Evolutionary conservation across 164 flowering plant species (phyloP).

Genomic region (Vitis cinerea): DNA sequence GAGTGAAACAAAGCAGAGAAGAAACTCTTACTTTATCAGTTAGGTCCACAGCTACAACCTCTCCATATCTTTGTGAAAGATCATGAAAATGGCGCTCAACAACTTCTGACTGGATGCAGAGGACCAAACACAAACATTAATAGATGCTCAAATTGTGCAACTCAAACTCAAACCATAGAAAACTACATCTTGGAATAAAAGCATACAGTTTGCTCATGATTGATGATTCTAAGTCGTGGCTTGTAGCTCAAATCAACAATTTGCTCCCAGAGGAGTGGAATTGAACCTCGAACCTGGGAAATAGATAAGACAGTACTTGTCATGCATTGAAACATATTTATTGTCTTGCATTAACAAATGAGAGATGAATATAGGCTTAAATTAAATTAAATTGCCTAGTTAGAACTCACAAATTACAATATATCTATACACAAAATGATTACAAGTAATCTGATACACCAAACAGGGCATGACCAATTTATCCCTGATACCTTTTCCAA

Average conservation of each 20-base stretch:
- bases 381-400: too few species aligned
- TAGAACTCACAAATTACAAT: too few species aligned
- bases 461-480: too few species aligned
- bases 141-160: background rate
- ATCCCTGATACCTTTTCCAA: too few species aligned
- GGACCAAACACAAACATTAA: background rate
- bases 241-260: conserved; percentile 98
- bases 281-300: conserved; percentile 89
- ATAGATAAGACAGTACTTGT: background rate
- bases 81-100: conserved; percentile 90
- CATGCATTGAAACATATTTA: background rate
- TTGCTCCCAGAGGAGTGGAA: conserved; percentile 99
- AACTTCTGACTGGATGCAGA: conserved; percentile 57
- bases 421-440: too few species aligned
- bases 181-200: background rate
- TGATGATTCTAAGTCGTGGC: conserved; percentile 66
- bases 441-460: too few species aligned
- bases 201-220: conserved; percentile 76
- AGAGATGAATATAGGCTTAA: background rate
- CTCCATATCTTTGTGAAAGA: conserved; percentile 83
- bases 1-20: conserved; percentile 2
- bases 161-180: background rate
- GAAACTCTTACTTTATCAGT: conserved; percentile 65
- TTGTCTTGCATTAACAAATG: background rate
- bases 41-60: conserved; percentile 68